Percentiles rank a stretch among this genome's conserved stretches.
Evolutionary conservation across 2,329 filamentous ascomycete genomes (phyloP).

Genomic region (Monilinia polystroma): DNA sequence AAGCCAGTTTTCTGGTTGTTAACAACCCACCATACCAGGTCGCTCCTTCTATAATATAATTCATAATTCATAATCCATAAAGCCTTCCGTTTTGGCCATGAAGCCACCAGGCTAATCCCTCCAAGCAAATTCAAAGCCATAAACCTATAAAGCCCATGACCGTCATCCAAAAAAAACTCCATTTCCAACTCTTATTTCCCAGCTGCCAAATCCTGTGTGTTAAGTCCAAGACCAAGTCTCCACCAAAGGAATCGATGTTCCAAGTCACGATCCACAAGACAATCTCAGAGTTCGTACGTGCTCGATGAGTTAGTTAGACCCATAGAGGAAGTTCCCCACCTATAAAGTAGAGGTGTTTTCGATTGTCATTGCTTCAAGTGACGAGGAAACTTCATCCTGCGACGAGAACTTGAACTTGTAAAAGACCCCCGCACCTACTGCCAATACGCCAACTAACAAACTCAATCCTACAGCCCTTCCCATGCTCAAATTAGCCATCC

Average conservation of each 20-base stretch:
- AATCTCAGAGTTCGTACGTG: conserved; percentile 10
- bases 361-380: conserved; percentile 9
- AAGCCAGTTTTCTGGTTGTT: neutral
- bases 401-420: neutral
- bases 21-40: conserved; percentile 1
- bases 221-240: neutral
- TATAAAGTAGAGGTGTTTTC: conserved; percentile 19
- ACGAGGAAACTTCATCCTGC: conserved; percentile 8
- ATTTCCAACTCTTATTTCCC: neutral
- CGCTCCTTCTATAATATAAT: neutral
- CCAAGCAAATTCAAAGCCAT: neutral
- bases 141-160: neutral
- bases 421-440: conserved; percentile 4
- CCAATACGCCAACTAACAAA: conserved; percentile 10
- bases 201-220: neutral
- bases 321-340: conserved; percentile 11
- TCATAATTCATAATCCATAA: conserved; percentile 7
- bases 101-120: neutral
- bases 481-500: neutral
- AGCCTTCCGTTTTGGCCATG: neutral
- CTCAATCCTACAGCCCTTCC: neutral
- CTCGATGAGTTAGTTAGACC: neutral
- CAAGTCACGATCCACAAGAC: neutral
- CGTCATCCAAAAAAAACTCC: neutral
- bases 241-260: neutral